These are phyloP conservation scores for Phytophthora hibernalis DNA, from an alignment of 352 stramenopile genomes.

Conservation along the genomic window DNA sequence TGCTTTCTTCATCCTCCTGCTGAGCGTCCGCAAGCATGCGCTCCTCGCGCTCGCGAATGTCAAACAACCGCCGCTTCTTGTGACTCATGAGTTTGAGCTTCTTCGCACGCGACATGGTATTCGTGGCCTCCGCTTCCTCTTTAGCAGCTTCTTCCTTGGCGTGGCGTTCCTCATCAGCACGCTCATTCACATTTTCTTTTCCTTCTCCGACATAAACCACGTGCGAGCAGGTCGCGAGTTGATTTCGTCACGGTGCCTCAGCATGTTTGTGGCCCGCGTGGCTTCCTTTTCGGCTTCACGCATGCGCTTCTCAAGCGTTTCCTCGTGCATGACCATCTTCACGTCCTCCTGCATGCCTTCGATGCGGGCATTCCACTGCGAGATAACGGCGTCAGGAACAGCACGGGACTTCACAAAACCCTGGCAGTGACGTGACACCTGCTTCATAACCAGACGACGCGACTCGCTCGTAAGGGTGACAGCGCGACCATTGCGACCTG, in stretches of 20 bases:
- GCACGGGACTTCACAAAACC: conserved; percentile 92
- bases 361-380: conserved; percentile 88
- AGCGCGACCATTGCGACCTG: conserved; percentile 92
- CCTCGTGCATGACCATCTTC: conserved; percentile 86
- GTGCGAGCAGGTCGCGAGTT: conserved; percentile 82
- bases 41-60: conserved; percentile 87
- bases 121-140: conserved; percentile 36
- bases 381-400: conserved; percentile 88
- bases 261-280: conserved; percentile 88
- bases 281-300: conserved; percentile 91
- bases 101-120: conserved; percentile 64
- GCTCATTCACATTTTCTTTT: conserved; percentile 88
- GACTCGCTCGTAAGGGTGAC: conserved; percentile 92
- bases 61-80: conserved; percentile 86
- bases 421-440: conserved; percentile 90
- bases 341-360: conserved; percentile 85
- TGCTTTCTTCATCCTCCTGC: conserved; percentile 45
- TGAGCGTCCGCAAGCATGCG: conserved; percentile 73
- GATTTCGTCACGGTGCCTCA: conserved; percentile 94
- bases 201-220: conserved; percentile 93
- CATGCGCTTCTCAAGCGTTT: conserved; percentile 91
- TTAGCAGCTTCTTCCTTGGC: conserved; percentile 49
- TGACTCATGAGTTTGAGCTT: conserved; percentile 90
- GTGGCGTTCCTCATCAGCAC: conserved; percentile 71
- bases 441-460: conserved; percentile 94